phyloP scores from a whole-genome alignment of 2,329 filamentous ascomycete genomes.

The Penicillium sp. region DNA sequence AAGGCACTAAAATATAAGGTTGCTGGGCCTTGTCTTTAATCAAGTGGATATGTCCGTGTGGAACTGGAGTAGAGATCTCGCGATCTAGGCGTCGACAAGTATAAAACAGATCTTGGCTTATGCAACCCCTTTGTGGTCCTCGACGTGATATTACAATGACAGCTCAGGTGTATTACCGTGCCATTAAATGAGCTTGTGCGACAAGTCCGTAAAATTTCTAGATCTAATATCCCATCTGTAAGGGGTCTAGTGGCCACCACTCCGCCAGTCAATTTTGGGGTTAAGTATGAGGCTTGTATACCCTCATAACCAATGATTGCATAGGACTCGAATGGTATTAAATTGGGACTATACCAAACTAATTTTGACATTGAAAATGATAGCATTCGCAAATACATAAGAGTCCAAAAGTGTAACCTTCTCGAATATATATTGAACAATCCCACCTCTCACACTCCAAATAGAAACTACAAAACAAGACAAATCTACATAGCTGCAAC shows the following conservation, averaged over 20 bases:
- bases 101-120: not conserved
- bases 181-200: not conserved
- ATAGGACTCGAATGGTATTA: not conserved
- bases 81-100: not conserved
- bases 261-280: not conserved
- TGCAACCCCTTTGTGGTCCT: not conserved
- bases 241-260: not conserved
- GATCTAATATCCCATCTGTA: not conserved
- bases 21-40: not conserved
- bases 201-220: not conserved
- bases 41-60: conserved; percentile 2
- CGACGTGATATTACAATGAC: not conserved
- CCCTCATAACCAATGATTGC: not conserved
- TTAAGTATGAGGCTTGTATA: not conserved
- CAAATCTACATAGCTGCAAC: not conserved
- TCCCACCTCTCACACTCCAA: not conserved
- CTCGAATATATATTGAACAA: not conserved
- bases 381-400: too few relatives aligned
- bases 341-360: too few relatives aligned
- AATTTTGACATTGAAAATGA: not conserved
- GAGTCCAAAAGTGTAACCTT: not conserved
- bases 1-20: conserved; percentile 7
- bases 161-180: not conserved
- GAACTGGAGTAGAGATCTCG: not conserved
- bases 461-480: not conserved